Base-by-base conservation (phyloP, 2,329 filamentous ascomycete species). In the Phialophora chinensis region DNA sequence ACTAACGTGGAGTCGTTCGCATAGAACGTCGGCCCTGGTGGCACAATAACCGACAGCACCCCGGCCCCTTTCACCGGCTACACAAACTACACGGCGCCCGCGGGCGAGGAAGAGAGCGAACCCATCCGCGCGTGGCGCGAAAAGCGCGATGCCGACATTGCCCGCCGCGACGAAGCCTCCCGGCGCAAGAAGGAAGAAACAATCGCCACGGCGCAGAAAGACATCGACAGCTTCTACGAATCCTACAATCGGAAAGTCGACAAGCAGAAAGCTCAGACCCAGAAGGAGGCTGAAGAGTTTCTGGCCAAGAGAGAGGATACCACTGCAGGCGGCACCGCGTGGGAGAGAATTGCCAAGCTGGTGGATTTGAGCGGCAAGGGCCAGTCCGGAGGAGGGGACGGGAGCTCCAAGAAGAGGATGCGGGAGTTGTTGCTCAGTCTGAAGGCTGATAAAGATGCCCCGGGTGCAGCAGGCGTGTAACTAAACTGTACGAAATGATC, bases 231-330 rank as follows among this genome's bases (percentile, higher is more conserved):
- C 78, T 99, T 98, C 82, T 99, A 99, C 84, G 93, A 97, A 77
- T 97, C 97, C 81, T 99, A 99, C 85, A 98, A 98, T 84, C 89
- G 90, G 79, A 97, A 97, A 83, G 94, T 95, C 79, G 95, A 99
- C 79, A 98, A 98, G 86, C 88, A 87, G 66, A 90, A 97, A 72
- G 85, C 90, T 25, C 92, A 96, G 83, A 95, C 94, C 64, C 88
- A 90, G 74, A 90, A 91, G 78, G 95, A 99, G 74, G 95, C 94
- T 6, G 94, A 98, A 75, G 89, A 97, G 76, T 99, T 98, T 80
- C 82, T 98, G 55, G 89, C 87, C 62, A 93, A 85, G 79, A 88
- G 93, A 67, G 94, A 99, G 78, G 93, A 98, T 78, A 97, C 93
- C 47, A 91, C 93, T 27, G 92, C 92, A 11, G 95, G 95, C 59